These are phyloP conservation scores for Phytophthora pinifolia DNA, from an alignment of 352 stramenopile species.

Conservation along the genomic window DNA sequence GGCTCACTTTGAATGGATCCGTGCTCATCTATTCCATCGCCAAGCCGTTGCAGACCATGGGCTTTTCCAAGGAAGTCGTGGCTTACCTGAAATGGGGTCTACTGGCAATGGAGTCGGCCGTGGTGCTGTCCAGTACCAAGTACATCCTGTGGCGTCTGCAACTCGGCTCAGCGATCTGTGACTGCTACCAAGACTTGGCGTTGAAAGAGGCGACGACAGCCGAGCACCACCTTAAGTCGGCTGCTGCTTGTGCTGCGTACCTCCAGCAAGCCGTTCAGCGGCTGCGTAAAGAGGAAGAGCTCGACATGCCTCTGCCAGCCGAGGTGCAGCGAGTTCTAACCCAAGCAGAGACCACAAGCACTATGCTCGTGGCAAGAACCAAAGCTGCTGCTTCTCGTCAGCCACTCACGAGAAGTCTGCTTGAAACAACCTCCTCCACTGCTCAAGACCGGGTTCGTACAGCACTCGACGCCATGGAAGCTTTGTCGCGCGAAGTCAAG, in stretches of 20 bases:
- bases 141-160: conserved; percentile 70
- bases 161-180: conserved; percentile 49
- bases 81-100: conserved; percentile 65
- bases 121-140: conserved; percentile 61
- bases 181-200: conserved; percentile 58
- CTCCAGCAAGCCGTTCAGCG: conserved; percentile 39
- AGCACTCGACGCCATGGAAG: conserved; percentile 41
- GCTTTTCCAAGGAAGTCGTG: conserved; percentile 56
- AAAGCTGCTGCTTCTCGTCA: conserved; percentile 26
- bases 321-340: conserved; percentile 36
- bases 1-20: conserved; percentile 70
- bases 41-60: conserved; percentile 43
- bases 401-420: conserved; percentile 23
- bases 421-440: conserved; percentile 33
- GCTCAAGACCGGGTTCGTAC: conserved; percentile 35
- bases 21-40: conserved; percentile 57
- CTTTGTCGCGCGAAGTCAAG: conserved; percentile 5
- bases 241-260: conserved; percentile 45
- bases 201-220: conserved; percentile 27
- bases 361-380: conserved; percentile 35
- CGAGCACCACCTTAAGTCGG: conserved; percentile 33
- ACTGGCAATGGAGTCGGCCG: conserved; percentile 50
- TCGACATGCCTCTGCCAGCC: conserved; percentile 60
- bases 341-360: conserved; percentile 41
- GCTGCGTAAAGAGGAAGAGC: conserved; percentile 74